These are phyloP conservation scores for Scolecobasidium constrictum DNA, from an alignment of 2,329 filamentous ascomycete genomes.

Conservation along the genomic window DNA sequence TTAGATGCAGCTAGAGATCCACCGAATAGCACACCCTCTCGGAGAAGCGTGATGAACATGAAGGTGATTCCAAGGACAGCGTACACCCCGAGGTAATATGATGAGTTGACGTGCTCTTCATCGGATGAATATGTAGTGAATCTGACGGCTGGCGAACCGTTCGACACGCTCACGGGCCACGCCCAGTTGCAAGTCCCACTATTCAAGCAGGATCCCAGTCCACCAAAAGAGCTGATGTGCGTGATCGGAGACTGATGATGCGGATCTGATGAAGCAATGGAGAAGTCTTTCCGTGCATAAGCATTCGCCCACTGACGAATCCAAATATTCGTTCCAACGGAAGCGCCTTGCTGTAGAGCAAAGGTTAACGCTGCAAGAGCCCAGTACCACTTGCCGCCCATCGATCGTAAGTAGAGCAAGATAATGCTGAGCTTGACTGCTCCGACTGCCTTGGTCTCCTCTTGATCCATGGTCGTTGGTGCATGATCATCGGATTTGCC, in stretches of 20 bases:
- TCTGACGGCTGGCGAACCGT: slow-evolving; percentile 18
- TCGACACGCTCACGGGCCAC: slow-evolving; percentile 17
- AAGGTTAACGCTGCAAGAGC: slow-evolving; percentile 64
- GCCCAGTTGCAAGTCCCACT: slow-evolving; percentile 41
- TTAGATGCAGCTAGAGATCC: slow-evolving; percentile 83
- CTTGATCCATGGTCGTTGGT: slow-evolving; percentile 20
- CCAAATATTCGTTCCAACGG: slow-evolving; percentile 86
- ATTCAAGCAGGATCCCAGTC: slow-evolving; percentile 35
- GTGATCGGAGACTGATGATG: slow-evolving; percentile 29
- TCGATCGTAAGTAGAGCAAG: slow-evolving; percentile 71
- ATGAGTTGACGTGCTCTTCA: slow-evolving; percentile 56
- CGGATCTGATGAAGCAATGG: slow-evolving; percentile 21
- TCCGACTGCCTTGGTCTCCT: slow-evolving; percentile 71
- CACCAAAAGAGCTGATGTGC: slow-evolving; percentile 30
- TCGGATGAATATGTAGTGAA: slow-evolving; percentile 7
- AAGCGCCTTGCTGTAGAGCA: slow-evolving; percentile 68
- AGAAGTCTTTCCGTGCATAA: slow-evolving; percentile 47
- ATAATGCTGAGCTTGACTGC: slow-evolving; percentile 84
- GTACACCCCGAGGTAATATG: slow-evolving; percentile 77
- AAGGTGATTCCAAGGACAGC: slow-evolving; percentile 68
- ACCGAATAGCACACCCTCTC: slow-evolving; percentile 84
- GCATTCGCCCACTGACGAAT: slow-evolving; percentile 92
- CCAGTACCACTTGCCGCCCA: slow-evolving; percentile 99
- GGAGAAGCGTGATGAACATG: slow-evolving; percentile 67
- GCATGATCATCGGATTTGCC: slow-evolving; percentile 28